Evolutionary conservation across 192 early-diverging fungal genomes (phyloP).

Genomic region (Backusella tuberculispora): DNA sequence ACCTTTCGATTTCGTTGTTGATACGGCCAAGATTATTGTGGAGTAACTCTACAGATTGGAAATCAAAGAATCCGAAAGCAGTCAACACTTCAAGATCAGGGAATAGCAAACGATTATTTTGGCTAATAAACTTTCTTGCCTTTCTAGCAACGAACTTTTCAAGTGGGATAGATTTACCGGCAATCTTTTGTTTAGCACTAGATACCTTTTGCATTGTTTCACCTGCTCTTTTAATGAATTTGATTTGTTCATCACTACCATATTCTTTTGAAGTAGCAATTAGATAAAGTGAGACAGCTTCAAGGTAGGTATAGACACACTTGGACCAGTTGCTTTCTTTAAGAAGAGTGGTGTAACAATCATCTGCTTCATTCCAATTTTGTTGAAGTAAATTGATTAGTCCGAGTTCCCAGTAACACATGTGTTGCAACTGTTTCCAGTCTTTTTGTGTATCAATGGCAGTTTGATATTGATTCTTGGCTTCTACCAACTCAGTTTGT

Average conservation of each 20-base stretch:
- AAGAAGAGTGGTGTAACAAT: slow-evolving; percentile 65
- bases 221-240: slow-evolving; percentile 33
- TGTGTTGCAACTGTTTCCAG: slow-evolving; percentile 85
- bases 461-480: slow-evolving; percentile 61
- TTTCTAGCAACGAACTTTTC: slow-evolving; percentile 93
- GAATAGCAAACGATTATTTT: slow-evolving; percentile 68
- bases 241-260: slow-evolving; percentile 44
- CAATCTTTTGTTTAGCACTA: slow-evolving; percentile 71
- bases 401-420: slow-evolving; percentile 83
- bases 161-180: slow-evolving; percentile 83
- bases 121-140: slow-evolving; percentile 70
- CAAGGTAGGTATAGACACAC: slow-evolving; percentile 79
- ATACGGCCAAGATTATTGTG: slow-evolving; percentile 46
- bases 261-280: neutral
- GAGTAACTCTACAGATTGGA: slow-evolving; percentile 61
- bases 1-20: slow-evolving; percentile 47
- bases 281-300: slow-evolving; percentile 63
- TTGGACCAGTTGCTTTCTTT: slow-evolving; percentile 88
- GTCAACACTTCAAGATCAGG: slow-evolving; percentile 80
- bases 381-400: slow-evolving; percentile 64
- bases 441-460: slow-evolving; percentile 59
- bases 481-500: slow-evolving; percentile 56
- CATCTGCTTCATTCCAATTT: slow-evolving; percentile 63
- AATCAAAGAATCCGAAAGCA: slow-evolving; percentile 72
- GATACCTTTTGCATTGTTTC: slow-evolving; percentile 72